These are phyloP conservation scores for Capsicum chinense DNA, from an alignment of 257 asterid species.

Conservation along the genomic window DNA sequence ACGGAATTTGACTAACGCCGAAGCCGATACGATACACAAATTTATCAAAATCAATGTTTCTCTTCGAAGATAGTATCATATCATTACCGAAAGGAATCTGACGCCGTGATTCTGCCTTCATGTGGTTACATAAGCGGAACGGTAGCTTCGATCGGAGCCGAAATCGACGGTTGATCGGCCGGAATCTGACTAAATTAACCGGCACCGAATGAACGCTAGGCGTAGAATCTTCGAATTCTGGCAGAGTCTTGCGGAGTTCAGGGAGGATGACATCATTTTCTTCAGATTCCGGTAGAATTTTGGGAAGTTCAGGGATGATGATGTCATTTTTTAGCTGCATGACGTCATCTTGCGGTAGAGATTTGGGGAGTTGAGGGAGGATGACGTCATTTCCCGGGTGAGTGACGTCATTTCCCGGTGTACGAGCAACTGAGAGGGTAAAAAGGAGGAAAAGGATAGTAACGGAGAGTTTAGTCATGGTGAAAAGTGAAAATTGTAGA, in stretches of 20 bases:
- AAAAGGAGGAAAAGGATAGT: constrained; percentile 14
- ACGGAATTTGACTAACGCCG: constrained; percentile 27
- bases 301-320: neutral
- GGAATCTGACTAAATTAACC: constrained; percentile 38
- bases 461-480: constrained; percentile 52
- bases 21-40: constrained; percentile 28
- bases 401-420: constrained; percentile 16
- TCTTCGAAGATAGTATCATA: constrained; percentile 48
- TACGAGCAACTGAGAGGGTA: constrained; percentile 29
- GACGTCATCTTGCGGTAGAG: constrained; percentile 12
- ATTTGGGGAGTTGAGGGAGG: neutral
- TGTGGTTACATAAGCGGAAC: constrained; percentile 34
- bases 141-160: constrained; percentile 32
- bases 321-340: neutral
- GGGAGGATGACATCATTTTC: constrained; percentile 18
- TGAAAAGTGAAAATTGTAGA: neutral
- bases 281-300: neutral
- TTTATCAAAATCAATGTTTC: constrained; percentile 46
- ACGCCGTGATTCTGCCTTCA: constrained; percentile 30
- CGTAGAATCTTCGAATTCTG: constrained; percentile 24
- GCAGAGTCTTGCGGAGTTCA: constrained; percentile 12
- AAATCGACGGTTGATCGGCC: constrained; percentile 58
- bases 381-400: neutral
- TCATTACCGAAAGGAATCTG: constrained; percentile 52
- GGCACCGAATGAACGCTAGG: constrained; percentile 36